phyloP scores from a whole-genome alignment of 1,284 basidiomycete genomes.

The Ustilago curta region DNA sequence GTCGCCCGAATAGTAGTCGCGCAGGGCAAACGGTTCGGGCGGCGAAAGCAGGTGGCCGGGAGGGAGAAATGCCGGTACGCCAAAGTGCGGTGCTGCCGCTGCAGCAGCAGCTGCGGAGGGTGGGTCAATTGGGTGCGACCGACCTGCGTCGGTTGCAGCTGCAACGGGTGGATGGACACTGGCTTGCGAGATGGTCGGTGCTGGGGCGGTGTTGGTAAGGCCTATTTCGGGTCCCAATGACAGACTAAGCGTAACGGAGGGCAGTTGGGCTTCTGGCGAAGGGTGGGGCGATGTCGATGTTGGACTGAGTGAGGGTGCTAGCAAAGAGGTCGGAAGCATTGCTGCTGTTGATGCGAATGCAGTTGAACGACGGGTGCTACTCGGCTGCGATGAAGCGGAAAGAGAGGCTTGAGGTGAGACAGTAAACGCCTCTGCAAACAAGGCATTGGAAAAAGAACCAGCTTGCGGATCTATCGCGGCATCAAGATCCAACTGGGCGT shows the following conservation, averaged over 20 bases:
- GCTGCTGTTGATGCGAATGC: not conserved
- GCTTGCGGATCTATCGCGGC: not conserved
- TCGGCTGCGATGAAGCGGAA: not conserved
- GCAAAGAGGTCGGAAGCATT: not conserved
- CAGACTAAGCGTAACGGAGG: slow-evolving; percentile 12
- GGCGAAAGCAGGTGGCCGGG: slow-evolving; percentile 20
- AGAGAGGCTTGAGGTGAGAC: slow-evolving; percentile 16
- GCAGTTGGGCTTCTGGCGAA: slow-evolving; percentile 1
- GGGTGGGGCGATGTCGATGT: not conserved
- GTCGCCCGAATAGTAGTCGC: slow-evolving; percentile 33
- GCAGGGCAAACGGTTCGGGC: slow-evolving; percentile 31
- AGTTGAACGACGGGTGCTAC: not conserved
- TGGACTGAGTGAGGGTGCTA: not conserved
- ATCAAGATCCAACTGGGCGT: not conserved
- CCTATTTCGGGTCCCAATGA: slow-evolving; percentile 16
- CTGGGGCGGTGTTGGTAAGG: not conserved
- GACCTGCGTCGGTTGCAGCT: not conserved
- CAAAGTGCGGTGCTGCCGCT: slow-evolving; percentile 25
- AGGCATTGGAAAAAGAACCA: not conserved
- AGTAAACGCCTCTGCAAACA: slow-evolving; percentile 4
- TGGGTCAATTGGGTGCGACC: not conserved
- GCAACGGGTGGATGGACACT: not conserved
- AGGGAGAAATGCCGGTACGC: slow-evolving; percentile 10
- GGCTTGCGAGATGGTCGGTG: not conserved
- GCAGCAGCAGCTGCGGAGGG: not conserved